Base-by-base conservation (phyloP, 2,329 filamentous ascomycete species). In the Myriosclerotinia duriaeana region DNA sequence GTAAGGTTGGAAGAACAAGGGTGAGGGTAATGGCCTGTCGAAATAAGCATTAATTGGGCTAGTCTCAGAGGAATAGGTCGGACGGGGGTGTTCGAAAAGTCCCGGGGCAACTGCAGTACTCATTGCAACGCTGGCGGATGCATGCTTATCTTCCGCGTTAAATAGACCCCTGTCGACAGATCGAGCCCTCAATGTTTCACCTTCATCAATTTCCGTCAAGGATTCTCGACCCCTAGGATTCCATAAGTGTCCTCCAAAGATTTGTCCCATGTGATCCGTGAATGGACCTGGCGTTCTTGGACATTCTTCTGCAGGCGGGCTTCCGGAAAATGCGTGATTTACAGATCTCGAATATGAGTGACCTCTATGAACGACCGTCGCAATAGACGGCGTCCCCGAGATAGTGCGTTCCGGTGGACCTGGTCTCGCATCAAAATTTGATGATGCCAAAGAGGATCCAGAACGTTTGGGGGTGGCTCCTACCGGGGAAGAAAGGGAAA, bases 81-180 rank as follows among this genome's bases (percentile, higher is more conserved):
- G 68, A 22, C 68, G 69, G 11, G 69, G 58, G 53, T 71, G 71
- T 40, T 74, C 70, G 38, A 75, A 71, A 12, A 66, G 87, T 66
- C 89, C 90, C 4, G 87, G 83, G 1, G 84, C 89, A 30, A 84
- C 79, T 1, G 87, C 82, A 5, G 83, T 85, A 74, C 84, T 90
- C 36, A 92, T 72, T 5, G 85, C 85, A 2, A 92, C 81, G 69
- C 85, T 87, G 1, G 90, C 82, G 52, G 83, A 83, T 2, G 84
- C 84, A 68, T 89, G 87, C 70, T 89, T 87, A 74, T 91, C 87
- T 12, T 81, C 79, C 63, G 80, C 86, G 30, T 81, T 80, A 63
- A 89, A 87, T 3, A 79, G 85, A 71, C 70, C 83, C 53, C 87
- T 82, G 67, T 92, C 89, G 8, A 87, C 85, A 0, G 89, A 91